Evolutionary conservation across 352 stramenopile genomes (phyloP), one percentile per base, ranked within the genome.

Genomic region (Phytophthora palmivora): DNA sequence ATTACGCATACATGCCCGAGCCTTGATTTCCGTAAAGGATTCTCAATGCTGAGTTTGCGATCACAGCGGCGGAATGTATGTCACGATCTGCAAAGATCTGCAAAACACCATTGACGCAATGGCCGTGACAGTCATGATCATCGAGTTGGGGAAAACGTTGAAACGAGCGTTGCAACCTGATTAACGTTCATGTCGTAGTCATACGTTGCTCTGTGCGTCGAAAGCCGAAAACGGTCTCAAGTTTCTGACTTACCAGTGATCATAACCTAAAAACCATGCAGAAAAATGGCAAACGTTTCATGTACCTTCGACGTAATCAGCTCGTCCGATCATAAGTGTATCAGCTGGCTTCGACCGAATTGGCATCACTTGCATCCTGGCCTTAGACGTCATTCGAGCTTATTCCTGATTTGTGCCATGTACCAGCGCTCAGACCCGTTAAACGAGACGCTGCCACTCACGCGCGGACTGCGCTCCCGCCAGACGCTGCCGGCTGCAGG

Each of bases 371-470:
- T 3, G 24, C 21, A 58, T 46, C 49, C 18, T 18, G 34, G 7
- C 10, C 7, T 7, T 34, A 34, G 30, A 34, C 5, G 30, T n/a
- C n/a, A n/a, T 7, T 12, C 10, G 30, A 14, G 10, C 30, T 34
- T 7, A 34, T 34, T 34, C 30, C 30, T 34, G 24, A 28, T 28
- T 28, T 6, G 24, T 28, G 24, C 6, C 10, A 68, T 68, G 59
- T 68, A 57, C 37, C 59, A 22, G 30, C 51, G 51, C 30, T 68
- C 59, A 5, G 59, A 68, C 28, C 59, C 59, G n/a, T 14, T 63
- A 28, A 68, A 67, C 16, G 74, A 82, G 67, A 67, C 59, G 30
- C 38, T 75, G 45, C 70, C 74, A 32, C 67, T 82, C 10, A 75
- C 67, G 36, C 41, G 50, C 39, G 52, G 67, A 16, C 30, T 78